Conservation (phyloP, 106 monocot species). For the Phalaenopsis equestris region DNA sequence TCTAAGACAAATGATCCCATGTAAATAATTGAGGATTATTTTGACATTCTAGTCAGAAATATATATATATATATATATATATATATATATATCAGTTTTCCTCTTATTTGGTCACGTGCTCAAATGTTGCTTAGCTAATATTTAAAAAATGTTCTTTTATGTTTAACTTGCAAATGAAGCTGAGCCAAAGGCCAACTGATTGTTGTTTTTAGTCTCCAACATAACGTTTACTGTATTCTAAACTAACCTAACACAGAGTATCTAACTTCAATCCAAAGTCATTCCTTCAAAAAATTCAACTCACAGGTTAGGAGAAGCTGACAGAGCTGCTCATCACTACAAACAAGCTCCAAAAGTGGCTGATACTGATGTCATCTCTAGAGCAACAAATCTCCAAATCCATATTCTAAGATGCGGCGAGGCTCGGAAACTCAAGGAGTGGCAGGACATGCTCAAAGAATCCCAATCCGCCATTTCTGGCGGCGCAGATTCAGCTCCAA, state of each 20-base stretch:
- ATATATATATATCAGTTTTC: no score
- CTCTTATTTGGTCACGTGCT: no score
- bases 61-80: no score
- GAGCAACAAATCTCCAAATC: constrained; percentile 14
- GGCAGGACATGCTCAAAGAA: constrained; percentile 26
- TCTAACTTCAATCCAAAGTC: not conserved
- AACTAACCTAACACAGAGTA: not conserved
- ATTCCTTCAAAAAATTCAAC: not conserved
- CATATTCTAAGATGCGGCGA: constrained; percentile 23
- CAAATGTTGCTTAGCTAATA: no score
- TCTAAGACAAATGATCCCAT: no score
- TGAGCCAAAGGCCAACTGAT: no score
- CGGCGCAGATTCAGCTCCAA: constrained; percentile 65
- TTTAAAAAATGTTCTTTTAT: no score
- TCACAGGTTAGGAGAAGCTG: constrained; percentile 36
- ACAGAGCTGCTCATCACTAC: constrained; percentile 36
- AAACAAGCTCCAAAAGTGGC: constrained; percentile 21
- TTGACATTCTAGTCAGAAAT: no score
- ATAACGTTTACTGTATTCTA: not conserved
- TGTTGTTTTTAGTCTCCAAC: not conserved
- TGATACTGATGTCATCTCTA: constrained; percentile 12
- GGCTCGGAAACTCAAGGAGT: constrained; percentile 31
- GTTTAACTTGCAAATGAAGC: no score
- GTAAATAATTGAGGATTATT: no score
- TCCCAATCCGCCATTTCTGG: constrained; percentile 31